These are phyloP conservation scores for Pseudozyma sp. DNA, from an alignment of 1,284 basidiomycete genomes.

Conservation along the genomic window DNA sequence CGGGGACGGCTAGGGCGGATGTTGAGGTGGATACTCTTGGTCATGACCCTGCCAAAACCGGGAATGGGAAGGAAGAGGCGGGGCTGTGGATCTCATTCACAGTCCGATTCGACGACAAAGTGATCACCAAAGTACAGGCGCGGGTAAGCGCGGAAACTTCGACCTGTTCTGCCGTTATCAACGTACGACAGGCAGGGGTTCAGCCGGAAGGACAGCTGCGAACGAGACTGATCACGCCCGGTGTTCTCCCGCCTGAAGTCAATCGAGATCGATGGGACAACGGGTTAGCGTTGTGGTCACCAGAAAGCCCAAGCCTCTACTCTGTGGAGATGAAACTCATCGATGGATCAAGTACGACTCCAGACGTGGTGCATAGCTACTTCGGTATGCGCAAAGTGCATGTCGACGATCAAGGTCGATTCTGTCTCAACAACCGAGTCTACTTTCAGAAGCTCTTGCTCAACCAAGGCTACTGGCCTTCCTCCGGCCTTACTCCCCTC, in stretches of 20 bases:
- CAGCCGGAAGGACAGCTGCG: slow-evolving; percentile 24
- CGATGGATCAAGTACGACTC: neutral
- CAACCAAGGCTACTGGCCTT: slow-evolving; percentile 57
- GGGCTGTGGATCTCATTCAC: slow-evolving; percentile 10
- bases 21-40: slow-evolving; percentile 19
- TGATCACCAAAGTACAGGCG: slow-evolving; percentile 5
- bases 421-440: slow-evolving; percentile 53
- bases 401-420: slow-evolving; percentile 39
- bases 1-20: slow-evolving; percentile 41
- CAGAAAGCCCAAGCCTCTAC: slow-evolving; percentile 49
- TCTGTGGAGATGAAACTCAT: slow-evolving; percentile 27
- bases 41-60: neutral
- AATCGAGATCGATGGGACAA: slow-evolving; percentile 49
- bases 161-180: slow-evolving; percentile 23
- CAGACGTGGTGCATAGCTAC: slow-evolving; percentile 43
- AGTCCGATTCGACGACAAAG: slow-evolving; percentile 10
- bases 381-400: slow-evolving; percentile 58
- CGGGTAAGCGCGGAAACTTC: slow-evolving; percentile 21
- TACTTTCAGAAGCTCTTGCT: slow-evolving; percentile 52
- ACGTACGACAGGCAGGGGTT: slow-evolving; percentile 19
- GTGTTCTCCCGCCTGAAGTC: slow-evolving; percentile 31
- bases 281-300: slow-evolving; percentile 50
- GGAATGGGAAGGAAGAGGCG: neutral
- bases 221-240: slow-evolving; percentile 11
- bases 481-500: slow-evolving; percentile 37